These are phyloP conservation scores for Porodaedalea pini DNA, from an alignment of 1,284 basidiomycete genomes.

Conservation along the genomic window DNA sequence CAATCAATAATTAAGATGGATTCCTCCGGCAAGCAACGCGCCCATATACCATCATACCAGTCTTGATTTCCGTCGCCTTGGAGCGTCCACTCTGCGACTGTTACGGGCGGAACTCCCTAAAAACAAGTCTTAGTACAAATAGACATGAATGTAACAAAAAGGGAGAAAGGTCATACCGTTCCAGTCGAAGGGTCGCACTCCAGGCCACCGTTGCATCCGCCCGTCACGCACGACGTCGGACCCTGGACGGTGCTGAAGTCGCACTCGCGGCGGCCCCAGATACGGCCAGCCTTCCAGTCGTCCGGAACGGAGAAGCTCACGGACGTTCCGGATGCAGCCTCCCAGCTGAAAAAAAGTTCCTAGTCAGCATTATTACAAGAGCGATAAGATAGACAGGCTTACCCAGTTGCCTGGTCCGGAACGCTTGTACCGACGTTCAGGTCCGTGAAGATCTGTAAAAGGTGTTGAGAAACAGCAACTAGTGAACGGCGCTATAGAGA, in stretches of 20 bases:
- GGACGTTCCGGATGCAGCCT: conserved; percentile 22
- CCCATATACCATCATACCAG: conserved; percentile 44
- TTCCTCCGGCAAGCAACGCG: conserved; percentile 10
- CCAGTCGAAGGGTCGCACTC: conserved; percentile 31
- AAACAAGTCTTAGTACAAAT: not conserved
- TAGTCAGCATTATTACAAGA: not conserved
- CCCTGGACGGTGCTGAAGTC: conserved; percentile 39
- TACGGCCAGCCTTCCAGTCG: conserved; percentile 30
- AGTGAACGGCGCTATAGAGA: too few relatives aligned
- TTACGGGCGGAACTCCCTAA: conserved; percentile 56
- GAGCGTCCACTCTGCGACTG: conserved; percentile 56
- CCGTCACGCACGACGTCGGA: conserved; percentile 39
- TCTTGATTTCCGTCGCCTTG: conserved; percentile 35
- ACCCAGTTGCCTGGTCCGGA: conserved; percentile 19
- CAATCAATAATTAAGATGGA: conserved; percentile 28
- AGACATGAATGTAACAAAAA: not conserved
- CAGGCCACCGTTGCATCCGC: conserved; percentile 47
- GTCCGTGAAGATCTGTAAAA: conserved; percentile 25
- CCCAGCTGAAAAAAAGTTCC: conserved; percentile 22
- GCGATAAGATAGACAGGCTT: not conserved
- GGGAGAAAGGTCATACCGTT: conserved; percentile 2
- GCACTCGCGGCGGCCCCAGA: conserved; percentile 48
- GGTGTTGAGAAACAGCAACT: too few relatives aligned
- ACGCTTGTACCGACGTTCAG: conserved; percentile 24
- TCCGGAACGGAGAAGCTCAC: conserved; percentile 27